phyloP scores from a whole-genome alignment of 2,329 filamentous ascomycete species.

The Chaetomium sp. region DNA sequence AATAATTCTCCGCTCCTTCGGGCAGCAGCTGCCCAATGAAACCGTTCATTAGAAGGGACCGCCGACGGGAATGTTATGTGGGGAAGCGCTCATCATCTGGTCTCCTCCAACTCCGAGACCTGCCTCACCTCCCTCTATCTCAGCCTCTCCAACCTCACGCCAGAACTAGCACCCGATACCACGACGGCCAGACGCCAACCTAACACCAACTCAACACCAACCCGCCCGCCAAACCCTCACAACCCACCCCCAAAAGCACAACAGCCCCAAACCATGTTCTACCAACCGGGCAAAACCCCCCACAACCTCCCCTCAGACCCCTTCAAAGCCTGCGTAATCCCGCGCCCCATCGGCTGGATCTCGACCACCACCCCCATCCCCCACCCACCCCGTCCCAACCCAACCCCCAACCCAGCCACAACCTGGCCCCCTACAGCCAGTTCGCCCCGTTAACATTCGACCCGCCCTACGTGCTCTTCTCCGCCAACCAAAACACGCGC shows the following conservation, averaged over 20 bases:
- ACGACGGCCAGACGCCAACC: neutral
- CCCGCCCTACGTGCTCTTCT: conserved; percentile 65
- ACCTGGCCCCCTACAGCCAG: conserved; percentile 62
- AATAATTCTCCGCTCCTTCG: neutral
- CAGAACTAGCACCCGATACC: neutral
- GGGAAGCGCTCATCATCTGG: neutral
- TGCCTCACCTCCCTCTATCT: neutral
- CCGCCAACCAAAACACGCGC: conserved; percentile 55
- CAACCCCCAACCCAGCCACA: conserved; percentile 40
- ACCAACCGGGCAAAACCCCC: conserved; percentile 31
- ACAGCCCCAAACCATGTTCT: no score
- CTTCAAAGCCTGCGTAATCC: conserved; percentile 57
- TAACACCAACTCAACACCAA: neutral
- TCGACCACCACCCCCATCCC: conserved; percentile 50
- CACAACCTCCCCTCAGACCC: conserved; percentile 35
- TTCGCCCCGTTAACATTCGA: conserved; percentile 67
- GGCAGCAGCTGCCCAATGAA: conserved; percentile 1
- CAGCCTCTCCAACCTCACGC: neutral
- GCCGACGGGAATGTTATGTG: neutral
- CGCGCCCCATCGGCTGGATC: conserved; percentile 66
- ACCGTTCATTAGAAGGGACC: neutral
- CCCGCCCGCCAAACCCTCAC: neutral
- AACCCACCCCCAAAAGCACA: neutral
- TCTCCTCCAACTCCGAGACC: neutral
- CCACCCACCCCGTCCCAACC: conserved; percentile 37